Base-by-base conservation (phyloP, 768 basidiomycete genomes). In the Leccinum barrowsii region DNA sequence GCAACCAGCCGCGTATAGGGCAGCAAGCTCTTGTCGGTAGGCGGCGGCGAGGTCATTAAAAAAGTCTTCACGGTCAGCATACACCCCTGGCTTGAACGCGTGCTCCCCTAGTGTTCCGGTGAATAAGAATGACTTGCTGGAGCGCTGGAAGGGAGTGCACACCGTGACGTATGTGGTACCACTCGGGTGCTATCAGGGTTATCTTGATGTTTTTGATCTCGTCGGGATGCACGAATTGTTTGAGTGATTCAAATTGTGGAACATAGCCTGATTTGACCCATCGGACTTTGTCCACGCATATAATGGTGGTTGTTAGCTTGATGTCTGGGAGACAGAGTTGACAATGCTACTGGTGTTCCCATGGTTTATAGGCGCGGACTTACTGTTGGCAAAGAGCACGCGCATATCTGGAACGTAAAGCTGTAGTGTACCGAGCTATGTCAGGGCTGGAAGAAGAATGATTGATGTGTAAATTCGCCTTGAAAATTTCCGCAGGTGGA, bases 151-250 rank as follows among this genome's bases (percentile, higher is more conserved):
- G 32, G 37, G 11, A 7, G 4, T 10, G 12, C 62, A 76, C 78
- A 52, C 87, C 87, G 67, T 86, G 85, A 26, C 83, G 81, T 30
- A 87, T 80, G 67, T 87, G 85, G 69, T 82, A 85, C 85, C 86
- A 87, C 37, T 84, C 83, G 3, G 88, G 89, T 0, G 87, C 83
- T 59, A 83, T 85, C 71, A 89, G 75, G 21, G 85, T 90, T 57
- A 90, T 66, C 70, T 92, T 91, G 71, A 90, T 80, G 65, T 79
- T 76, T 65, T 79, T 40, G 17, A 40, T 8, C 17, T 40, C 17
- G 8, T 40, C 17, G 5, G 37, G 37, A 40, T 40, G 37, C 21
- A 87, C 84, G n/a, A 85, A 64, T 26, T 70, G 72, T 69, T 85
- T 87, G 57, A 87, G 73, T 51, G 77, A 81, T 57, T 84, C 81